A percentile compares a stretch with the other conserved stretches of the same genome.
Conservation (phyloP, 495 filamentous ascomycete species). For the Lophium mytilinum region DNA sequence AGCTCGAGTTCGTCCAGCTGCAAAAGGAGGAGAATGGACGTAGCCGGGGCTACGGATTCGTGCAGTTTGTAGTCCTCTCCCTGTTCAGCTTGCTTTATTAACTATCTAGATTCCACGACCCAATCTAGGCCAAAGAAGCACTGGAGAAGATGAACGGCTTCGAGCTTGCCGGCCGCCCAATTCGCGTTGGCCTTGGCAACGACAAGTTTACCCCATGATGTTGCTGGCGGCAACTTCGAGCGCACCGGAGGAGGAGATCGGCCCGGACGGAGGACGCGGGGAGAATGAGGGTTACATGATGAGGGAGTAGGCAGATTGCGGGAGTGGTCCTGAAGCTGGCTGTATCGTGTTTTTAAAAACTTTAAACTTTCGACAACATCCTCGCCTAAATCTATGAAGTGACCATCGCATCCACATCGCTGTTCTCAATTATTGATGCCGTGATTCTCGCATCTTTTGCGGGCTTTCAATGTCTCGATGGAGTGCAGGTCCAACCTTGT, state of each 20-base stretch:
- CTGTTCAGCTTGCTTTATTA: slow-evolving; percentile 23
- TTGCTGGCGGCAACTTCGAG: slow-evolving; percentile 71
- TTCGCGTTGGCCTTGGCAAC: slow-evolving; percentile 97
- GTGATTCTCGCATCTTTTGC: too few relatives aligned
- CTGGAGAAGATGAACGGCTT: slow-evolving; percentile 99
- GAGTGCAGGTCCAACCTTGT: too few relatives aligned
- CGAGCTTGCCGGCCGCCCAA: slow-evolving; percentile 93
- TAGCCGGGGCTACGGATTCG: slow-evolving; percentile 86
- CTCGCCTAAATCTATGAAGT: too few relatives aligned
- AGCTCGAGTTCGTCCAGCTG: slow-evolving; percentile 92
- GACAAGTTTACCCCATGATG: slow-evolving; percentile 99
- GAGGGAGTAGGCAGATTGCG: too few relatives aligned
- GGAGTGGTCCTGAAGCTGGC: too few relatives aligned
- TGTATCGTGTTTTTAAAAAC: too few relatives aligned
- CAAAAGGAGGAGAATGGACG: slow-evolving; percentile 94
- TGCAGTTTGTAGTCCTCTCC: slow-evolving; percentile 67
- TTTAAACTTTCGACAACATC: too few relatives aligned
- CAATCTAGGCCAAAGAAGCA: slow-evolving; percentile 82
- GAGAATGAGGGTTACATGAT: too few relatives aligned
- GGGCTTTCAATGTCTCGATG: too few relatives aligned
- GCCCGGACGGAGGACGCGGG: too few relatives aligned
- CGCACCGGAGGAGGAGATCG: slow-evolving; percentile 87
- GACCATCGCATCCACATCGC: too few relatives aligned
- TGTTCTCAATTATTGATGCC: too few relatives aligned
- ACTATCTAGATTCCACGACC: slow-evolving; percentile 72